Evolutionary conservation across 1,139 yeast genomes (phyloP), one percentile per base, ranked within the genome.

Genomic region (Pichia sp.): DNA sequence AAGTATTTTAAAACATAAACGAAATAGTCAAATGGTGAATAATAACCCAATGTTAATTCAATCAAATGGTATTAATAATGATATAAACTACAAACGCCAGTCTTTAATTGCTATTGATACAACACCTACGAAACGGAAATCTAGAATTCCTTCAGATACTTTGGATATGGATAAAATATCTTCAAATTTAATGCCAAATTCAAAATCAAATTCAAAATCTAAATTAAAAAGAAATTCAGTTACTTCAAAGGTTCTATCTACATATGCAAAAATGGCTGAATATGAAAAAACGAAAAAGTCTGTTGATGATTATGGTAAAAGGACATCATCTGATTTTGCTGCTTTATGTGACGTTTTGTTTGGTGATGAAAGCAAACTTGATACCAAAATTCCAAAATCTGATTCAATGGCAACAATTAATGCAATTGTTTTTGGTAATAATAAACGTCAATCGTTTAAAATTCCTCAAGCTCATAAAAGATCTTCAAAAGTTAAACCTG

Each of bases 301-400:
- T 55, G 76, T 82, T 66, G 86, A 82, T 55, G 79, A 77, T 55
- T 87, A 80, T 61, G 80, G 87, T 20, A 82, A 78, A 64, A 73
- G 92, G 64, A 81, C 89, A 2, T 79, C 87, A 32, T 81, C 87
- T 11, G 84, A 85, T 47, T 83, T 83, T 67, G 92, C 89, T 10
- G 74, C 83, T 4, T 68, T 83, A 40, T 82, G 87, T 69, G 90
- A 83, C 64, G 80, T 78, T 61, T 78, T 83, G 49, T 83, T 83
- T 65, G 82, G 78, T 33, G 56, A 56, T 47, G 57, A 52, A 41
- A 43, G 52, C 5, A 51, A 51, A 27, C 22, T 35, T 1, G 42
- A 46, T 37, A 39, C 48, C 10, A 42, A 53, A 24, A 45, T 60
- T 12, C 48, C 57, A 41, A 49, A 50, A 25, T 56, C 64, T 3